Evolutionary conservation across 1,139 yeast genomes (phyloP), one percentile per base, ranked within the genome.

Genomic region (Geotrichum cucujoidarum): DNA sequence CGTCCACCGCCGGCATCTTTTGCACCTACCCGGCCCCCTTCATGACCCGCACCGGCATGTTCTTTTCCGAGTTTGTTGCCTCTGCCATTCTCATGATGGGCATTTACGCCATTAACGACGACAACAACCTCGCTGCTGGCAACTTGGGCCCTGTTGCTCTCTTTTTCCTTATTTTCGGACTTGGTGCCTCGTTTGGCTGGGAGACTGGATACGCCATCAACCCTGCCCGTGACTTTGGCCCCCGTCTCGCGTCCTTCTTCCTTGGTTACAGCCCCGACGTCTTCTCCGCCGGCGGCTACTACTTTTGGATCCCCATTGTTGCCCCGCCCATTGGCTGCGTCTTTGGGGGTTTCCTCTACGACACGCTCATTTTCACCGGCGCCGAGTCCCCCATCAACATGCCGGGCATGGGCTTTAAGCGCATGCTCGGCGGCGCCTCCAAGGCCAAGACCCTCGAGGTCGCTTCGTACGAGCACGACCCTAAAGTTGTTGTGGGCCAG

Each of bases 201-300:
- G 75, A 73, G 59, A 75, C 79, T 21, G 78, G 78, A 32, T 73
- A 74, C 56, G 78, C 78, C 40, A 62, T 75, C 55, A 75, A 75
- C 61, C 63, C 72, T 53, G 79, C 79, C 21, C 72, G 80, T 64
- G 80, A 75, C 60, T 66, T 74, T 48, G 77, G 76, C 35, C 79
- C 80, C 51, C 64, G 80, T 56, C 58, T 75, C 40, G 77, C 77
- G 29, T 60, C 76, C 29, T 65, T 64, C 41, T 61, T 72, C 41
- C 65, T 73, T 39, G 80, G 80, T 29, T 74, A 73, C 54, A 70
- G 73, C 41, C 58, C 66, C 45, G 64, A 65, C 20, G 60, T 73
- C 55, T 75, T 71, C 65, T 54, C 63, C 14, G 57, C 62, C 8
- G 67, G 72, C 45, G 63, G 67, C 55, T 67, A 69, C 55, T 75